Evolutionary conservation across 306 rosid genomes (phyloP), one percentile per base, ranked within the genome.

Genomic region (Dalbergia oliveri): DNA sequence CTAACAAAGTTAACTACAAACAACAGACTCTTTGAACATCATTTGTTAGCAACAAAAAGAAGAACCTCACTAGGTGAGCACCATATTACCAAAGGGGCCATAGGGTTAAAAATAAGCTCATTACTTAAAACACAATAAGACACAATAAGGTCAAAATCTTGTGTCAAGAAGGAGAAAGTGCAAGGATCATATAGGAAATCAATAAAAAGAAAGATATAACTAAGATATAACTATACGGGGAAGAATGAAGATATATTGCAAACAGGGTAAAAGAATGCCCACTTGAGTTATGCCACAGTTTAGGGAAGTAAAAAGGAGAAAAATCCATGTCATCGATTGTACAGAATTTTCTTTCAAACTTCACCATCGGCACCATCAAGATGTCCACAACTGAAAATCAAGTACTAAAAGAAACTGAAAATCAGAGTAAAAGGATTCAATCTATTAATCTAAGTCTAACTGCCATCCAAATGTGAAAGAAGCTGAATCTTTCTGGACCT

Each of bases 161-260:
- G 6, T 5, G 70, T 33, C 19, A 11, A 21, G 54, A 79, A 70
- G 2, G 64, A 79, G 70, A 61, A 69, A 49, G 56, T 63, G 43
- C 34, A 79, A 69, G 64, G 11, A 60, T 19, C 43, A 53, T 53
- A 37, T 12, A 19, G 13, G 7, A 19, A 19, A 21, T 12, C 34
- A 57, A 9, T n/a, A 50, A 49, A 19, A 45, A 35, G 7, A 37
- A 3, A 6, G 41, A 37, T 37, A 37, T 37, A 37, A 18, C 10
- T 34, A 43, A 47, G 9, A 45, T 8, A 69, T 50, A 47, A 59
- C 44, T 13, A 51, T 51, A 60, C 16, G 35, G 65, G 56, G 56
- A 65, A 16, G 31, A 26, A 26, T 26, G 31, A 26, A 26, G 47
- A 63, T 16, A 63, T 15, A 33, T 1, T 6, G 19, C 15, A 53